phyloP scores from a whole-genome alignment of 148 eudicot genomes.

The Rheum nobile region DNA sequence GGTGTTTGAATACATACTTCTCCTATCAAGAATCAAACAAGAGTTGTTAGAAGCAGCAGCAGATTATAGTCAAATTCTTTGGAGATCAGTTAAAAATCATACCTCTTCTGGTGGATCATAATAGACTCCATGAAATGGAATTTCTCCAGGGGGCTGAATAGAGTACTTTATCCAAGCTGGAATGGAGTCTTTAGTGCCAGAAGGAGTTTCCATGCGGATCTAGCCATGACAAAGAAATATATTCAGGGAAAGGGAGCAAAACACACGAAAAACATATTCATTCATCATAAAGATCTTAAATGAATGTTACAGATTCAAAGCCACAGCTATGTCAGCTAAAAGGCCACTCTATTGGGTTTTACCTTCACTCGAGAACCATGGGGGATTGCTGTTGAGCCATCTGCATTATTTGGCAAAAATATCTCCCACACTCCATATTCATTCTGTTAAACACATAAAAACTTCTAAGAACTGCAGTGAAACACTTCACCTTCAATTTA shows the following conservation, averaged over 20 bases:
- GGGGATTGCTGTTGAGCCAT: slow-evolving; percentile 90
- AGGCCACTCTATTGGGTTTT: slow-evolving; percentile 1
- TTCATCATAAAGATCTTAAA: not conserved
- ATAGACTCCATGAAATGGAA: slow-evolving; percentile 89
- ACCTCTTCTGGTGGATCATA: slow-evolving; percentile 99
- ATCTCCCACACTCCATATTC: slow-evolving; percentile 98
- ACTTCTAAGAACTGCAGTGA: not conserved
- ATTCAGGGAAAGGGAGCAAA: not conserved
- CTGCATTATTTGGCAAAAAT: slow-evolving; percentile 93
- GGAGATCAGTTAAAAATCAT: slow-evolving; percentile 7
- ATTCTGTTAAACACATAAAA: slow-evolving; percentile 38
- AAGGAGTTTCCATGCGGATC: slow-evolving; percentile 98
- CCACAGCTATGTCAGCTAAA: not conserved
- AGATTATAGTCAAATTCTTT: not conserved
- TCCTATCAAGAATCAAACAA: slow-evolving; percentile 41
- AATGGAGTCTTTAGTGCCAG: slow-evolving; percentile 94
- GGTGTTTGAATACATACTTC: slow-evolving; percentile 71
- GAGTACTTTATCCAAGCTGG: slow-evolving; percentile 98
- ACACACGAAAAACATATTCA: not conserved
- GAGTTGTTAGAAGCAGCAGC: not conserved
- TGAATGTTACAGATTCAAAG: not conserved
- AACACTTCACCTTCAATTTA: not conserved
- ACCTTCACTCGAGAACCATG: slow-evolving; percentile 99
- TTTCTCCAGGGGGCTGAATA: slow-evolving; percentile 83
- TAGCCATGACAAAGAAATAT: slow-evolving; percentile 11